Evolutionary conservation across 306 rosid genomes (phyloP).

Genomic region (Quercus robur): DNA sequence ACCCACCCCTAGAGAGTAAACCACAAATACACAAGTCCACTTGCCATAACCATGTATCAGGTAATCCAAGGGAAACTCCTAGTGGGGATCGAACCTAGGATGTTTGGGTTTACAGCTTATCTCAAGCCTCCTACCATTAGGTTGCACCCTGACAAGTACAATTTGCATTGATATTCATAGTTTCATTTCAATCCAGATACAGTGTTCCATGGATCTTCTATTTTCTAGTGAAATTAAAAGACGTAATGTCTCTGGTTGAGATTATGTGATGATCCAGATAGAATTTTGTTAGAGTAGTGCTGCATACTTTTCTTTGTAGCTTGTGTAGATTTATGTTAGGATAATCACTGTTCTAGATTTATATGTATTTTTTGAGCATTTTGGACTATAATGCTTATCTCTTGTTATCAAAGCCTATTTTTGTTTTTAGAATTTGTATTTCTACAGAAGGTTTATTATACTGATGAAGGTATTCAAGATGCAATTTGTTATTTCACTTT

Average conservation of each 20-base stretch:
- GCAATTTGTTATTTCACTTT: slow-evolving; percentile 6
- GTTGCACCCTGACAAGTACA: not conserved
- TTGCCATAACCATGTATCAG: too few relatives aligned
- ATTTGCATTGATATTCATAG: slow-evolving; percentile 3
- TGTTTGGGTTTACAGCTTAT: too few relatives aligned
- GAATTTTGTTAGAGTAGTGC: not conserved
- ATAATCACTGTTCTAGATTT: not conserved
- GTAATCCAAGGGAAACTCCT: too few relatives aligned
- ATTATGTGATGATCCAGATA: not conserved
- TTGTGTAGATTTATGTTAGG: not conserved
- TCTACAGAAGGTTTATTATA: not conserved
- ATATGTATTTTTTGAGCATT: not conserved
- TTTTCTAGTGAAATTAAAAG: not conserved
- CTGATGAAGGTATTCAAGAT: slow-evolving; percentile 16
- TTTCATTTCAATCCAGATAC: not conserved
- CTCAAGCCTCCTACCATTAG: too few relatives aligned
- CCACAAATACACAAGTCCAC: too few relatives aligned
- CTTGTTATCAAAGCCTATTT: not conserved
- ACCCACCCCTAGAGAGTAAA: too few relatives aligned
- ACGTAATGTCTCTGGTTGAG: not conserved
- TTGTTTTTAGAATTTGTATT: not conserved
- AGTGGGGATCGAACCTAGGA: too few relatives aligned
- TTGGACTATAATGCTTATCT: slow-evolving; percentile 7
- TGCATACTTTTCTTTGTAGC: not conserved
- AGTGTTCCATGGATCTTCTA: slow-evolving; percentile 6